Evolutionary conservation across 169 alveolate species (phyloP), one percentile per base, ranked within the genome.

Genomic region (Toxoplasma gondii): DNA sequence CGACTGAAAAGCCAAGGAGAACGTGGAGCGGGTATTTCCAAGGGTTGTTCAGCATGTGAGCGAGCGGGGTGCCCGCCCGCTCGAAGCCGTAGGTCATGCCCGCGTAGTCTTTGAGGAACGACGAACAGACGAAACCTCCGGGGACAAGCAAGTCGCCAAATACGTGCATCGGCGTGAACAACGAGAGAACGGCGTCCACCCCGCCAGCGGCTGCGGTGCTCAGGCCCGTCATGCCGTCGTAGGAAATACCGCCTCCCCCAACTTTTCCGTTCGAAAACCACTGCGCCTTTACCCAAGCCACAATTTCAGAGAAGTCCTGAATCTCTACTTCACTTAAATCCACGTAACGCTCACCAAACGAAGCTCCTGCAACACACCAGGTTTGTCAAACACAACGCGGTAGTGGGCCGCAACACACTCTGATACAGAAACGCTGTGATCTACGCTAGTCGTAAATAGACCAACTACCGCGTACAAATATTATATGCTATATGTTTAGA

Each of bases 211-310:
- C 95, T 16, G 97, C 97, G 17, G 96, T 90, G 53, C 88, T 88
- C 7, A 96, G 88, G 22, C 97, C 97, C 24, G 97, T 93, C 97
- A 96, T 96, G 39, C 97, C 97, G 91, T 96, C 97, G 90, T 96
- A 96, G 38, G 97, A 95, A 39, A 96, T 64, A 22, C 97, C 97
- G 39, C 97, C 97, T 16, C 92, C 95, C 36, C 95, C 97, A 43
- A 96, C 58, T 84, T 94, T 95, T 24, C 96, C 96, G 58, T 93
- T 94, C 31, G 95, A 88, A 93, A 95, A 96, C 87, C 96, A 95
- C 92, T 96, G 97, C 31, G 81, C 87, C 84, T 92, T 93, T 38
- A 94, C 88, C 97, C 97, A 96, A 27, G 45, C 67, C 43, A 95
- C 94, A 5, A 96, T 82, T 43, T 95, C 96, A 58, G 64, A 88